Conservation (phyloP, 2,329 filamentous ascomycete species). For the Thelonectria discophora region DNA sequence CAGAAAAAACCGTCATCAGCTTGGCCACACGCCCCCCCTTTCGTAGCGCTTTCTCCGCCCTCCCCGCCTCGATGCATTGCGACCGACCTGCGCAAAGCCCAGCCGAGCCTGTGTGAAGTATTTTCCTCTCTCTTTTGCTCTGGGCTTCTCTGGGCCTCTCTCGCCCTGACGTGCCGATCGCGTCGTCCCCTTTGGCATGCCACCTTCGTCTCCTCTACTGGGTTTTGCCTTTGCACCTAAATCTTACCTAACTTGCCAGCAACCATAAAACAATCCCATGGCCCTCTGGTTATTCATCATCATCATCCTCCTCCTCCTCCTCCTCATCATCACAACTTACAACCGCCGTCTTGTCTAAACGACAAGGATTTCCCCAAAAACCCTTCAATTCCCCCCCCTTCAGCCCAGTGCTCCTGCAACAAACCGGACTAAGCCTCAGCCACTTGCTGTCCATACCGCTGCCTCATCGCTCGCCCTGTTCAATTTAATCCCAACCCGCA, state of each 20-base stretch:
- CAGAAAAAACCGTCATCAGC: slow-evolving; percentile 12
- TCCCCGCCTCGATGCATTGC: slow-evolving; percentile 25
- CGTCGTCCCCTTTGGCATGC: slow-evolving; percentile 15
- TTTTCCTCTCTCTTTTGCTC: not conserved
- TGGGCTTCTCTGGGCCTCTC: slow-evolving; percentile 8
- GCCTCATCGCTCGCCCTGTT: slow-evolving; percentile 36
- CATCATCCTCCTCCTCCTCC: not conserved
- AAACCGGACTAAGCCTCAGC: slow-evolving; percentile 42
- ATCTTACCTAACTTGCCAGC: not conserved
- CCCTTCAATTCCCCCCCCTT: slow-evolving; percentile 32
- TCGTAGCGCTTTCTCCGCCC: slow-evolving; percentile 18
- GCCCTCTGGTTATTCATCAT: too few relatives aligned
- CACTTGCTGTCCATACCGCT: slow-evolving; percentile 23
- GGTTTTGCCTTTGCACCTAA: slow-evolving; percentile 2
- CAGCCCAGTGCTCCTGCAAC: slow-evolving; percentile 32
- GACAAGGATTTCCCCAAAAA: slow-evolving; percentile 5
- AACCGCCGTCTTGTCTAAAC: slow-evolving; percentile 3
- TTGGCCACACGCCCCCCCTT: not conserved
- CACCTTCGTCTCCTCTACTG: too few relatives aligned
- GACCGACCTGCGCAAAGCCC: slow-evolving; percentile 17
- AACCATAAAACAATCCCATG: too few relatives aligned
- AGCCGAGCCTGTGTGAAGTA: not conserved
- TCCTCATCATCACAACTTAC: too few relatives aligned
- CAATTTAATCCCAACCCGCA: slow-evolving; percentile 23
- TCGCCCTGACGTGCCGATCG: slow-evolving; percentile 12